Evolutionary conservation across 1,139 yeast genomes (phyloP).

Genomic region (Hansenula lynferdii): DNA sequence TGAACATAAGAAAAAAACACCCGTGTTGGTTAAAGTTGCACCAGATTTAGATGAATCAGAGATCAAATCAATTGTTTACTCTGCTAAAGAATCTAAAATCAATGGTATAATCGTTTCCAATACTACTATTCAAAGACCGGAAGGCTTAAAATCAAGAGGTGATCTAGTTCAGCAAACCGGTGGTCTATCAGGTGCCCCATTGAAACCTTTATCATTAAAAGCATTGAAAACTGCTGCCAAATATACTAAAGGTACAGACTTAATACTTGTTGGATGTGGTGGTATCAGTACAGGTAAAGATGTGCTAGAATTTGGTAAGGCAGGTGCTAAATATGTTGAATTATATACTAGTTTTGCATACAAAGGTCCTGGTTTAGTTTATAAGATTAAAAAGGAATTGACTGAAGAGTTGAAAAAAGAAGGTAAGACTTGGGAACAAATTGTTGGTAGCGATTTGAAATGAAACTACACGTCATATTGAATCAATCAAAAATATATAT

Average conservation of each 20-base stretch:
- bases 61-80: slow-evolving; percentile 74
- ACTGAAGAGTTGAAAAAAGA: slow-evolving; percentile 59
- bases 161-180: slow-evolving; percentile 55
- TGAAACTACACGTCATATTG: too few relatives aligned
- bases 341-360: slow-evolving; percentile 89
- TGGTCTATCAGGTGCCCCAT: slow-evolving; percentile 90
- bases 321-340: slow-evolving; percentile 89
- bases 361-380: slow-evolving; percentile 86
- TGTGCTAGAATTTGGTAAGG: slow-evolving; percentile 86
- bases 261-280: slow-evolving; percentile 90
- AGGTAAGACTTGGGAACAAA: slow-evolving; percentile 81
- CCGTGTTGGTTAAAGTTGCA: slow-evolving; percentile 85
- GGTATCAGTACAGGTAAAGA: slow-evolving; percentile 84
- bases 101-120: slow-evolving; percentile 93
- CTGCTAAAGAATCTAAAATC: slow-evolving; percentile 71
- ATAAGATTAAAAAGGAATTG: slow-evolving; percentile 73
- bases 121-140: slow-evolving; percentile 84
- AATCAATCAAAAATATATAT: too few relatives aligned
- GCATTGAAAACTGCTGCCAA: slow-evolving; percentile 70
- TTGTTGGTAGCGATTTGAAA: slow-evolving; percentile 48
- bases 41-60: slow-evolving; percentile 87
- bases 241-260: slow-evolving; percentile 60
- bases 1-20: slow-evolving; percentile 43
- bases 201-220: slow-evolving; percentile 70
- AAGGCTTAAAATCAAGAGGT: slow-evolving; percentile 38